A percentile compares a stretch with the other conserved stretches of the same genome.
Conservation (phyloP, 2,329 filamentous ascomycete genomes). For the Hypoxylon sp. region DNA sequence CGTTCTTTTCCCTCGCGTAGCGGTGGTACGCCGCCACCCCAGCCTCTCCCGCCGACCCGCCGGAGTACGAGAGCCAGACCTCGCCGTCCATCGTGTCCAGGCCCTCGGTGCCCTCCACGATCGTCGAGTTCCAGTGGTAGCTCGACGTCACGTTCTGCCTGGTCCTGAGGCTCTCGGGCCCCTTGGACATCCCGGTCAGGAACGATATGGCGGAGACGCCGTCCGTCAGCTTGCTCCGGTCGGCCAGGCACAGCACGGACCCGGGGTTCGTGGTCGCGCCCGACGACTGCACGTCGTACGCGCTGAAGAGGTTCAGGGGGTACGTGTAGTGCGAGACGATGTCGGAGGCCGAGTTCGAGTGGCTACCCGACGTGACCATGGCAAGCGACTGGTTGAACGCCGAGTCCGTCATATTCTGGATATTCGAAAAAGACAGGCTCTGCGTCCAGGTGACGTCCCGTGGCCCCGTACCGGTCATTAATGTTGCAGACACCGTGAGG, state of each 20-base stretch:
- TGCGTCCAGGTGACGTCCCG: conserved; percentile 41
- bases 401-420: conserved; percentile 45
- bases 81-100: conserved; percentile 42
- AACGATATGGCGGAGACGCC: conserved; percentile 38
- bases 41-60: conserved; percentile 18
- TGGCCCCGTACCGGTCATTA: conserved; percentile 31
- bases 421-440: conserved; percentile 43
- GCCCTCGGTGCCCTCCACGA: conserved; percentile 42
- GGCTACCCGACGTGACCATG: conserved; percentile 41
- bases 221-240: conserved; percentile 41
- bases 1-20: conserved; percentile 40
- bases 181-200: conserved; percentile 35
- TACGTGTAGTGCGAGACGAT: conserved; percentile 41
- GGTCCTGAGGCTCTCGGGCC: conserved; percentile 33
- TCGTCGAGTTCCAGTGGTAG: conserved; percentile 46
- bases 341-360: conserved; percentile 35
- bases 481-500: conserved; percentile 42
- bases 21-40: conserved; percentile 36
- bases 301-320: conserved; percentile 45
- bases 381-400: conserved; percentile 44
- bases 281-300: conserved; percentile 41
- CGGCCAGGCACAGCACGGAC: conserved; percentile 43
- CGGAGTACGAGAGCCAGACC: conserved; percentile 42
- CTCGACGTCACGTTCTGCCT: conserved; percentile 45
- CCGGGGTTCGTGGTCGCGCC: conserved; percentile 42